Evolutionary conservation across 805 yeast species (phyloP).

Genomic region (Zygosaccharomyces kombuchaensis): DNA sequence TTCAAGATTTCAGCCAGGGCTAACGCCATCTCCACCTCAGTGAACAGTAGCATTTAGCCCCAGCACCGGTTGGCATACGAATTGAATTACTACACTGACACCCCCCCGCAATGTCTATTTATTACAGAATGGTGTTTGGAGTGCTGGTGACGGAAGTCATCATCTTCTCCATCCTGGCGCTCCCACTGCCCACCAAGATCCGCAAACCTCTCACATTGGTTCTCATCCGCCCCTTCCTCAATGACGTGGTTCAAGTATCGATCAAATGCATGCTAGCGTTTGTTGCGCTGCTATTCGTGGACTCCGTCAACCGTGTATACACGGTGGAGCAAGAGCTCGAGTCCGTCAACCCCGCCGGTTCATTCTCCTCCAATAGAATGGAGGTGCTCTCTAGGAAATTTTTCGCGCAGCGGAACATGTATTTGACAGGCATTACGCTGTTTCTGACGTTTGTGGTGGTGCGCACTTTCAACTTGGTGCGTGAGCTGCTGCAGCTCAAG

Average conservation of each 20-base stretch:
- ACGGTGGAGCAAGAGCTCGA: constrained; percentile 61
- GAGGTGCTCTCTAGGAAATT: constrained; percentile 89
- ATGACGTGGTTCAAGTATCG: constrained; percentile 68
- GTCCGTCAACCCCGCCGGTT: constrained; percentile 28
- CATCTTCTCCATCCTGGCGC: constrained; percentile 70
- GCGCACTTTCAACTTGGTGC: constrained; percentile 77
- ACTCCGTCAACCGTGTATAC: constrained; percentile 79
- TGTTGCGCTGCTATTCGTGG: constrained; percentile 77
- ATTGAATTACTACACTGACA: no score
- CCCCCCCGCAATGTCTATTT: constrained; percentile 33
- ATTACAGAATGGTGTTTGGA: constrained; percentile 53
- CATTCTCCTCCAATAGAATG: constrained; percentile 53
- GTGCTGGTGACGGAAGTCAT: constrained; percentile 73
- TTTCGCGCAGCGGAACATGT: constrained; percentile 94
- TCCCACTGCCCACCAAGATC: constrained; percentile 76
- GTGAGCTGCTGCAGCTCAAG: constrained; percentile 62
- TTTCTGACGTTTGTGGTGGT: constrained; percentile 81
- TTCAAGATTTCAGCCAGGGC: not conserved
- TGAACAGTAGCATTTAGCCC: no score
- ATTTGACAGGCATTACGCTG: constrained; percentile 90
- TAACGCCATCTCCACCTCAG: no score
- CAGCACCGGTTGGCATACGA: not conserved
- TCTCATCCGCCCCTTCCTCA: constrained; percentile 63
- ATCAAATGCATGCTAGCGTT: constrained; percentile 80
- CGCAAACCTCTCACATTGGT: constrained; percentile 64